Conservation (phyloP, 345 rosid genomes). For the Populus euphratica region DNA sequence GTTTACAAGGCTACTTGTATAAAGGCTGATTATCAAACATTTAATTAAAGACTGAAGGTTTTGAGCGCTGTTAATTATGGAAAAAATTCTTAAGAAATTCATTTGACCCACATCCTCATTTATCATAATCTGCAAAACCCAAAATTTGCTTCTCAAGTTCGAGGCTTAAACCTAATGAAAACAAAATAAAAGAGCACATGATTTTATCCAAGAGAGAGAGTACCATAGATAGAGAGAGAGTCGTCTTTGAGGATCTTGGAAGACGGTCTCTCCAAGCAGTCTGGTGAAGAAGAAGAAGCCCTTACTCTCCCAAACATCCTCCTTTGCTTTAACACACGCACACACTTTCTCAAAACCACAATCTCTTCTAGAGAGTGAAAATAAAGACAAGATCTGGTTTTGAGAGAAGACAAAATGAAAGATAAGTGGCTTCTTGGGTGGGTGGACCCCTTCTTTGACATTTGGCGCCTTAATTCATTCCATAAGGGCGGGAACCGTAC, state of each 20-base stretch:
- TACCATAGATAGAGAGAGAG: constrained; percentile 83
- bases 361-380: too few relatives aligned
- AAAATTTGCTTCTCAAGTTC: too few relatives aligned
- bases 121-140: too few relatives aligned
- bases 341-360: too few relatives aligned
- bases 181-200: too few relatives aligned
- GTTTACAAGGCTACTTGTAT: too few relatives aligned
- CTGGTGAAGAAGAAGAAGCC: constrained; percentile 54
- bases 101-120: too few relatives aligned
- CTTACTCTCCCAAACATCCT: constrained; percentile 81
- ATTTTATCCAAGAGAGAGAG: not conserved
- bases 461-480: not conserved
- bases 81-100: too few relatives aligned
- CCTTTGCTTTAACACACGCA: not conserved
- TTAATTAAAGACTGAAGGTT: too few relatives aligned
- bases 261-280: constrained; percentile 51
- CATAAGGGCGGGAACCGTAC: not conserved
- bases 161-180: too few relatives aligned
- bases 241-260: constrained; percentile 74
- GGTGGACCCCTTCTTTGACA: not conserved
- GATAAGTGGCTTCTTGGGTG: not conserved
- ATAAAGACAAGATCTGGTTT: not conserved
- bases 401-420: not conserved
- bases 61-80: too few relatives aligned
- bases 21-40: too few relatives aligned